Percentiles rank a stretch among this genome's conserved stretches.
Evolutionary conservation across 306 rosid genomes (phyloP).

Genomic region (Clitoria ternatea): DNA sequence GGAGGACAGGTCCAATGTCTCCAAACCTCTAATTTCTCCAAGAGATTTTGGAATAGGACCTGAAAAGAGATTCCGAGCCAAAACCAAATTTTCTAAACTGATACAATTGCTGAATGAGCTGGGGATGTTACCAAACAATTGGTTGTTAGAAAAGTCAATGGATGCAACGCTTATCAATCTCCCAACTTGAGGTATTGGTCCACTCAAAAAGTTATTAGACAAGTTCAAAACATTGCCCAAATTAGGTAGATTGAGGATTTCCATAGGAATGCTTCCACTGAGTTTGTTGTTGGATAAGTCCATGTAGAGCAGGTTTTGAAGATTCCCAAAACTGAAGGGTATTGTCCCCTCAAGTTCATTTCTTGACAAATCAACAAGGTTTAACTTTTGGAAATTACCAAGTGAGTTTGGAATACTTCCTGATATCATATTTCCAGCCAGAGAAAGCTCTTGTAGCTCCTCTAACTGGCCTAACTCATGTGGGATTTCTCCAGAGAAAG

Average conservation of each 20-base stretch:
- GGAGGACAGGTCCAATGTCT: slow-evolving; percentile 59
- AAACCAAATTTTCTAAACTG: slow-evolving; percentile 50
- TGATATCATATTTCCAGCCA: slow-evolving; percentile 46
- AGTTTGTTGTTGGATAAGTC: slow-evolving; percentile 64
- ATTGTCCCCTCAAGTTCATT: slow-evolving; percentile 45
- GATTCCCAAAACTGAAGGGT: slow-evolving; percentile 48
- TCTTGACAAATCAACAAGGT: slow-evolving; percentile 48
- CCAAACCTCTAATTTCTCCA: slow-evolving; percentile 53
- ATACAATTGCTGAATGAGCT: slow-evolving; percentile 45
- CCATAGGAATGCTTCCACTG: slow-evolving; percentile 55
- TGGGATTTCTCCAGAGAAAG: slow-evolving; percentile 60
- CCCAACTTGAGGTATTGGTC: slow-evolving; percentile 56
- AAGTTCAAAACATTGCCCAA: slow-evolving; percentile 53
- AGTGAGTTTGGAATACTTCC: slow-evolving; percentile 58
- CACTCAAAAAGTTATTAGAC: slow-evolving; percentile 55
- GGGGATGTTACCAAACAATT: slow-evolving; percentile 49
- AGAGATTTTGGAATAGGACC: slow-evolving; percentile 58
- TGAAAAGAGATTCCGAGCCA: slow-evolving; percentile 50
- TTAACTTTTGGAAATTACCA: slow-evolving; percentile 53
- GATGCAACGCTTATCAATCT: slow-evolving; percentile 29
- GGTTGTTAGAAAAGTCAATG: slow-evolving; percentile 59
- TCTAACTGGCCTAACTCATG: slow-evolving; percentile 45
- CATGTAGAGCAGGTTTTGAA: slow-evolving; percentile 45
- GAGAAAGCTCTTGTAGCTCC: slow-evolving; percentile 41
- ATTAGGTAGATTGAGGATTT: slow-evolving; percentile 46